These are phyloP conservation scores for Arthonia radiata DNA, from an alignment of 495 filamentous ascomycete species.

Conservation along the genomic window DNA sequence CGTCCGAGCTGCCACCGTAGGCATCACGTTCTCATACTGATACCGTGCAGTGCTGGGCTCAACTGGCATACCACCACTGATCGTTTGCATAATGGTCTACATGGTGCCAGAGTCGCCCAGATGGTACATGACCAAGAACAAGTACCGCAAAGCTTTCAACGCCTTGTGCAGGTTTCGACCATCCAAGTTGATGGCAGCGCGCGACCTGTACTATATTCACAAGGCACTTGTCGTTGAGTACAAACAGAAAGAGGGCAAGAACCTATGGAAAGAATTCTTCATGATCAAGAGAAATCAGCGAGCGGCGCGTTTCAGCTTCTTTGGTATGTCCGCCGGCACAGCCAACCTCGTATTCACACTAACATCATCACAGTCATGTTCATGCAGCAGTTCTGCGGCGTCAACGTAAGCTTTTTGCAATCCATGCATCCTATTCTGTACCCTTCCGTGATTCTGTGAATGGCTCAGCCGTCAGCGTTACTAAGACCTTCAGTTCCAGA, in stretches of 20 bases:
- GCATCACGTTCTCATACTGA: too few species aligned
- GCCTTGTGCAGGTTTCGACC: constrained; percentile 4
- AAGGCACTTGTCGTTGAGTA: constrained; percentile 10
- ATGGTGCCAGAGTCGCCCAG: constrained; percentile 51
- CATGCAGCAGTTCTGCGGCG: constrained; percentile 1
- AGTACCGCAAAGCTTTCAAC: constrained; percentile 7
- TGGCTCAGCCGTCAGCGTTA: constrained; percentile 3
- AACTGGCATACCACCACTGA: constrained; percentile 44
- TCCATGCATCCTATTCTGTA: constrained; percentile 3
- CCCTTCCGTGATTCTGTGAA: constrained; percentile 6
- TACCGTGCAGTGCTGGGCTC: constrained; percentile 77
- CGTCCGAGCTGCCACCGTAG: too few species aligned
- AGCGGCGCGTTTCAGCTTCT: neutral
- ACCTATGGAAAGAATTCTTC: neutral
- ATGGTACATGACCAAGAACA: constrained; percentile 28
- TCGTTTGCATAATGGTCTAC: constrained; percentile 47
- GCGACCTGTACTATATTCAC: constrained; percentile 8
- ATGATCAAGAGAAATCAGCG: neutral
- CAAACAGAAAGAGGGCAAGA: constrained; percentile 1
- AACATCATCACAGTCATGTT: too few species aligned
- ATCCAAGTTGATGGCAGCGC: constrained; percentile 5
- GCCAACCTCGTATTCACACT: too few species aligned
- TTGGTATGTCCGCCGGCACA: too few species aligned
- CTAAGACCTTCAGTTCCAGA: constrained; percentile 4
- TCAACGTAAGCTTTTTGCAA: constrained; percentile 4